A percentile compares a stretch with the other conserved stretches of the same genome.
Evolutionary conservation across 2,329 filamentous ascomycete species (phyloP).

Genomic region (Aspergillus flavus): DNA sequence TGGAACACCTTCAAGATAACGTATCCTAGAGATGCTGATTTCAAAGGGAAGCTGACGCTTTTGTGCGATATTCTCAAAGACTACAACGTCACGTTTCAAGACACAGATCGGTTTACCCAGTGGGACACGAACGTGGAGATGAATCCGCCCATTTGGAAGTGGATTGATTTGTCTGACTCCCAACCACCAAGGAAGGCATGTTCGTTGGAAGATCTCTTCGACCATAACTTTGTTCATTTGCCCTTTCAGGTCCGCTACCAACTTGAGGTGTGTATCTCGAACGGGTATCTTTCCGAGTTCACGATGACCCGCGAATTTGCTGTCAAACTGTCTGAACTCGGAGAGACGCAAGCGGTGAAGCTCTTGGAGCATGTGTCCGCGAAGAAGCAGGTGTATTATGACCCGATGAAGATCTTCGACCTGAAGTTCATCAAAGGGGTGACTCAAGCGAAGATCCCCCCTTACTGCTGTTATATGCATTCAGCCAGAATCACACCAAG

Average conservation of each 20-base stretch:
- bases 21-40: slow-evolving; percentile 41
- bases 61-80: slow-evolving; percentile 64
- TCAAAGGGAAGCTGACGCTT: slow-evolving; percentile 39
- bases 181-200: slow-evolving; percentile 31
- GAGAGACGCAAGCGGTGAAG: slow-evolving; percentile 58
- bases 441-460: slow-evolving; percentile 59
- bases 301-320: slow-evolving; percentile 71
- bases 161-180: slow-evolving; percentile 40
- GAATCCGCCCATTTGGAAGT: slow-evolving; percentile 38
- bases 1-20: slow-evolving; percentile 64
- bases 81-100: slow-evolving; percentile 67
- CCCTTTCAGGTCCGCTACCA: slow-evolving; percentile 81
- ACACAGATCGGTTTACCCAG: slow-evolving; percentile 45
- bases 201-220: slow-evolving; percentile 39
- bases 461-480: slow-evolving; percentile 73
- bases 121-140: slow-evolving; percentile 30
- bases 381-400: slow-evolving; percentile 60
- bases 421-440: slow-evolving; percentile 49
- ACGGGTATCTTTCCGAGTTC: slow-evolving; percentile 74
- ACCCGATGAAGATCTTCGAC: slow-evolving; percentile 75
- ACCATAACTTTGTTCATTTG: slow-evolving; percentile 48
- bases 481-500: slow-evolving; percentile 83
- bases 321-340: slow-evolving; percentile 57
- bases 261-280: slow-evolving; percentile 89
- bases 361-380: slow-evolving; percentile 76